These are phyloP conservation scores for Tricholoma hemisulphureum DNA, from an alignment of 768 basidiomycete genomes.

Conservation along the genomic window DNA sequence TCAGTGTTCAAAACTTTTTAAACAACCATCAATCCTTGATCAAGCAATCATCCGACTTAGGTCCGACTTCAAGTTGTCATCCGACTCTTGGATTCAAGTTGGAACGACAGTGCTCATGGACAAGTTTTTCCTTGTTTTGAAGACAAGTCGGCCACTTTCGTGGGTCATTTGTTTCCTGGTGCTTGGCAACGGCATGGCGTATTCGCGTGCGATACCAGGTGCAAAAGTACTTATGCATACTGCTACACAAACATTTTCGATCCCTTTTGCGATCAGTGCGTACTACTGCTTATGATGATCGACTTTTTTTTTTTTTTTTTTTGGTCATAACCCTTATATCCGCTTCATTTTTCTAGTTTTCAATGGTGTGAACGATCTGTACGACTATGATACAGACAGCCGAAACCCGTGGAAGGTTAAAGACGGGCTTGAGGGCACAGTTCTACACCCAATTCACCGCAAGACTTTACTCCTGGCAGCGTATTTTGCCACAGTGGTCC, in stretches of 20 bases:
- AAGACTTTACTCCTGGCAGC: not conserved
- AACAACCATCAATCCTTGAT: too few relatives aligned
- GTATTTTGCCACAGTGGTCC: not conserved
- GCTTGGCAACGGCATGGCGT: too few relatives aligned
- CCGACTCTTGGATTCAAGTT: too few relatives aligned
- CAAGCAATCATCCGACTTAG: too few relatives aligned
- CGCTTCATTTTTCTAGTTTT: conserved; percentile 3
- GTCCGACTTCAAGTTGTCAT: too few relatives aligned
- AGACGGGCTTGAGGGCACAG: too few relatives aligned
- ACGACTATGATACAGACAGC: conserved; percentile 9
- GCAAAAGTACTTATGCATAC: not conserved
- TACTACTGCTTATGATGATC: too few relatives aligned
- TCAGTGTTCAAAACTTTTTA: too few relatives aligned
- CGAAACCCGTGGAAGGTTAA: conserved; percentile 13
- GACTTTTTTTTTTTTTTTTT: not conserved
- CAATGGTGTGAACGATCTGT: not conserved
- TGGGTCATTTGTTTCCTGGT: not conserved
- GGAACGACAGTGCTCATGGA: not conserved
- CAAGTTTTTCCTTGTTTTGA: not conserved
- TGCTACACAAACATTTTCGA: not conserved
- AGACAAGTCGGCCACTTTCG: not conserved
- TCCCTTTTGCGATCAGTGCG: not conserved
- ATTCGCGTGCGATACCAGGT: not conserved
- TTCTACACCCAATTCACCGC: not conserved
- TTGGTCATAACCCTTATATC: not conserved